phyloP scores from a whole-genome alignment of 305 asterid species.

The Fraxinus albicans region DNA sequence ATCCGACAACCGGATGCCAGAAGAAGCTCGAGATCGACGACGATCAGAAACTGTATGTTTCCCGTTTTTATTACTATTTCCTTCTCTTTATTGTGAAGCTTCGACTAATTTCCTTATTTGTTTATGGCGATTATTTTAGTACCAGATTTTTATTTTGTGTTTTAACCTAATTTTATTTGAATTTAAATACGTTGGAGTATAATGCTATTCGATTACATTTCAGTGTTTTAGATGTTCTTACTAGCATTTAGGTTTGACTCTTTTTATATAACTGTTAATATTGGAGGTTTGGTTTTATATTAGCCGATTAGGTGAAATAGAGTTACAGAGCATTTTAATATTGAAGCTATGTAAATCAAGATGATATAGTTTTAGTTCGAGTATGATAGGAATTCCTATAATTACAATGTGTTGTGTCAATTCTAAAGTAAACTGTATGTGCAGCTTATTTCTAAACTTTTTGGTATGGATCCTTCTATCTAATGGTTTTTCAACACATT shows the following conservation, averaged over 20 bases:
- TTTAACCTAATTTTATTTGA: background rate
- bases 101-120: background rate
- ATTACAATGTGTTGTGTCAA: background rate
- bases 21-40: constrained; percentile 19
- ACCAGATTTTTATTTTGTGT: background rate
- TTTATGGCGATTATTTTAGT: background rate
- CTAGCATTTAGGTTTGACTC: background rate
- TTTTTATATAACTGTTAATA: background rate
- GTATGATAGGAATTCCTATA: background rate
- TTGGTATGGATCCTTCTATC: background rate
- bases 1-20: constrained; percentile 21
- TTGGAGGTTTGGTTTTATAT: background rate
- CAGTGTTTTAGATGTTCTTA: background rate
- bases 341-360: background rate
- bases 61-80: background rate
- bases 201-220: no score
- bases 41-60: constrained; percentile 9
- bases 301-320: background rate
- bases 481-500: background rate
- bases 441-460: background rate
- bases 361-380: no score
- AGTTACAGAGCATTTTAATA: background rate
- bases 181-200: background rate
- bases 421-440: background rate
- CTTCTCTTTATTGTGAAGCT: background rate